Conservation (phyloP, 768 basidiomycete genomes). For the Mrakia hoshinonis region DNA sequence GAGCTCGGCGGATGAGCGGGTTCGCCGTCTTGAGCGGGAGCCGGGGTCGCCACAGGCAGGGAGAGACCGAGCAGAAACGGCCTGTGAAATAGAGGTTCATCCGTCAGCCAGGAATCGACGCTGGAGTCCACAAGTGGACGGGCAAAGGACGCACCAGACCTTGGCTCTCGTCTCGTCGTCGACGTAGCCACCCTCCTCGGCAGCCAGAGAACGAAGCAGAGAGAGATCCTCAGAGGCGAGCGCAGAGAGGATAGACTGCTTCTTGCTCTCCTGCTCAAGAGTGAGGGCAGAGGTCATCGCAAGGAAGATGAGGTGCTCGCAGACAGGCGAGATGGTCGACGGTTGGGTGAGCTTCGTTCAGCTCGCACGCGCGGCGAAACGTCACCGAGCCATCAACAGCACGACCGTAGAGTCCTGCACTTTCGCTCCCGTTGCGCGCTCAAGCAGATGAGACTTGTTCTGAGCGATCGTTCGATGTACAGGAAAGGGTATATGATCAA, state of each 20-base stretch:
- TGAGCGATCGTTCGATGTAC: no score
- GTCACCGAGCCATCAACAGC: no score
- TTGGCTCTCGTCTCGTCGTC: conserved; percentile 34
- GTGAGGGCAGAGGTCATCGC: no score
- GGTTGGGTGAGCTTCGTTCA: no score
- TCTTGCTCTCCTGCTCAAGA: neutral
- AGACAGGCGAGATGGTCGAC: no score
- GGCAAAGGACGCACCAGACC: conserved; percentile 37
- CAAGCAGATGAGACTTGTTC: no score
- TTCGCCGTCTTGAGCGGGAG: neutral
- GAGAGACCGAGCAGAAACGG: neutral
- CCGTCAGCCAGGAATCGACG: neutral
- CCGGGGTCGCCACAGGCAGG: neutral
- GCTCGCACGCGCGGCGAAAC: no score
- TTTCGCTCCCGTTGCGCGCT: no score
- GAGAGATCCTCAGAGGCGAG: conserved; percentile 33
- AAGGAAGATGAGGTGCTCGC: no score
- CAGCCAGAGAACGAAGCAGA: conserved; percentile 34
- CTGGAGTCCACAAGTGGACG: neutral
- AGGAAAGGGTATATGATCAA: no score
- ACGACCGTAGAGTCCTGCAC: no score
- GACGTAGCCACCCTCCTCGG: conserved; percentile 39
- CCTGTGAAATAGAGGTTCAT: neutral
- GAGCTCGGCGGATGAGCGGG: neutral
- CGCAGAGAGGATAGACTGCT: conserved; percentile 33